Percentiles rank a stretch among this genome's conserved stretches.
These are phyloP conservation scores for Candida dendrica DNA, from an alignment of 805 yeast species.

Conservation along the genomic window DNA sequence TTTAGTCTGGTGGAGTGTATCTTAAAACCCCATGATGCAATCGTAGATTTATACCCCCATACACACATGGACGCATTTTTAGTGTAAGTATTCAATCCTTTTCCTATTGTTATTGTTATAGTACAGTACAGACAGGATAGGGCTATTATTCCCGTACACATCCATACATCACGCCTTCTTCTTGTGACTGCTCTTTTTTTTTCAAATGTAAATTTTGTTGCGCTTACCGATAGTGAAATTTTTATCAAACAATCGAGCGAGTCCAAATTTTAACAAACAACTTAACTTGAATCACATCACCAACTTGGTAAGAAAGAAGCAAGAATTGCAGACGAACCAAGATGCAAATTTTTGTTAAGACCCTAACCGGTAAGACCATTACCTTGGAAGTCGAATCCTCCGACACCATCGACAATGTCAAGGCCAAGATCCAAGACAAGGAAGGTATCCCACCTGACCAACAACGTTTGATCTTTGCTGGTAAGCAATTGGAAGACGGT, in stretches of 20 bases:
- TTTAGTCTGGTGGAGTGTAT: too few relatives aligned
- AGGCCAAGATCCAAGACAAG: constrained; percentile 93
- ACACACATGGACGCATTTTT: too few relatives aligned
- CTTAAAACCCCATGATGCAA: too few relatives aligned
- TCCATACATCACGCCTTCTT: too few relatives aligned
- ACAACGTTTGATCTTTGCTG: constrained; percentile 95
- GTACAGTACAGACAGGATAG: too few relatives aligned
- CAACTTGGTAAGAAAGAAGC: constrained; percentile 25
- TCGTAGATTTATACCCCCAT: too few relatives aligned
- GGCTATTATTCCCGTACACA: too few relatives aligned
- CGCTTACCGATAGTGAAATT: background rate
- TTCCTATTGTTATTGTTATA: too few relatives aligned
- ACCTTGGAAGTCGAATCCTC: constrained; percentile 97
- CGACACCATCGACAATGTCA: constrained; percentile 95
- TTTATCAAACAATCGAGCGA: background rate
- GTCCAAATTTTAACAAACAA: background rate
- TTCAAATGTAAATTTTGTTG: background rate
- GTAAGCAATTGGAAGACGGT: constrained; percentile 95
- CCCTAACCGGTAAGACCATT: constrained; percentile 98
- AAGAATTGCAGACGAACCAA: constrained; percentile 43
- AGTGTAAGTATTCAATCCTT: too few relatives aligned
- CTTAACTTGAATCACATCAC: background rate
- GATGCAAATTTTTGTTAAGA: constrained; percentile 98
- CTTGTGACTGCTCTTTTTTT: too few relatives aligned
- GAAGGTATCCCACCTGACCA: constrained; percentile 98